A percentile compares a stretch with the other conserved stretches of the same genome.
These are phyloP conservation scores for Aureobasidium sp. DNA, from an alignment of 2,329 filamentous ascomycete genomes.

Conservation along the genomic window DNA sequence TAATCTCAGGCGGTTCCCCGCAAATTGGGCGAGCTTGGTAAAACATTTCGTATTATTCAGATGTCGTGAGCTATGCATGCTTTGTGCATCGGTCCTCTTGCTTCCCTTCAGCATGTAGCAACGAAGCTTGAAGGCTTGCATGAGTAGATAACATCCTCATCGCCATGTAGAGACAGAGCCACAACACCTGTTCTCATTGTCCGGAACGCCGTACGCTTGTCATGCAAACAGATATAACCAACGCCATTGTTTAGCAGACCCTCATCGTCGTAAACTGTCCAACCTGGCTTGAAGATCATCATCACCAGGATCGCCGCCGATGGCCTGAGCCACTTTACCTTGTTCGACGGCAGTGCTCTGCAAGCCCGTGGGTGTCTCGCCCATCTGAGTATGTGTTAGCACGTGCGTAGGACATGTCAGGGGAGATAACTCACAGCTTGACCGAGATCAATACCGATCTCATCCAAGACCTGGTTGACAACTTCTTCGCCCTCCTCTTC, in stretches of 20 bases:
- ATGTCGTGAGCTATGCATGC: background rate
- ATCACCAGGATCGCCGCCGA: constrained; percentile 65
- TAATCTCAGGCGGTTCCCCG: constrained; percentile 6
- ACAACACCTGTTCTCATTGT: background rate
- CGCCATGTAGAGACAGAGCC: background rate
- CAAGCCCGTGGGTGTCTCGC: constrained; percentile 80
- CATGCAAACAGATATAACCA: constrained; percentile 2
- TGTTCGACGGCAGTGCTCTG: constrained; percentile 68
- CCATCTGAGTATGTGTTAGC: constrained; percentile 54
- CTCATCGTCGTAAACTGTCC: constrained; percentile 59
- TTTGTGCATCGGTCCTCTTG: background rate
- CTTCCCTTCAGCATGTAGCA: background rate
- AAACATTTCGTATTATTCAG: constrained; percentile 1
- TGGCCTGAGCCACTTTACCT: constrained; percentile 74
- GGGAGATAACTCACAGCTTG: constrained; percentile 62
- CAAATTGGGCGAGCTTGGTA: background rate
- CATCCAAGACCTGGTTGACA: constrained; percentile 91
- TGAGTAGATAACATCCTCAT: background rate
- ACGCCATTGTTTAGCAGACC: background rate
- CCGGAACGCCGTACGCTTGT: constrained; percentile 14
- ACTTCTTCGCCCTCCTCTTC: constrained; percentile 97
- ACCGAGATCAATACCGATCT: constrained; percentile 90
- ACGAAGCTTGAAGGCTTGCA: background rate
- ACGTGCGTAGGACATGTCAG: background rate
- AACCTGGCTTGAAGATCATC: constrained; percentile 91